phyloP scores from a whole-genome alignment of 2,329 filamentous ascomycete genomes.

The Fusarium cyanostomum region DNA sequence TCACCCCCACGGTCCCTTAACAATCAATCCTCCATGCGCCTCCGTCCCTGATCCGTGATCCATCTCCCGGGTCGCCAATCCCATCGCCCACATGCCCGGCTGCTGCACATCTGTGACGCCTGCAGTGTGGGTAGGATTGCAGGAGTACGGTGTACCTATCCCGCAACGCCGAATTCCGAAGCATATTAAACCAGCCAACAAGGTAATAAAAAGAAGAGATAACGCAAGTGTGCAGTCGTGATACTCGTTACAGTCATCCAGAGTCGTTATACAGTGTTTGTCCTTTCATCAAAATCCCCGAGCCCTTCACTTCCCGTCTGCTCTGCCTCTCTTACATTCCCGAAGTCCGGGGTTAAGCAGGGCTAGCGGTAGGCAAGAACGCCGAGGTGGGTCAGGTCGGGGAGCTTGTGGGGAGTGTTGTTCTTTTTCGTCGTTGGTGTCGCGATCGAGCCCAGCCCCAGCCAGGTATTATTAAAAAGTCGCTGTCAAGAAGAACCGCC shows the following conservation, averaged over 20 bases:
- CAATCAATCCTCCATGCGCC: slow-evolving; percentile 29
- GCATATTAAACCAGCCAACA: slow-evolving; percentile 38
- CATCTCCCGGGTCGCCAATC: slow-evolving; percentile 31
- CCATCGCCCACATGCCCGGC: slow-evolving; percentile 26
- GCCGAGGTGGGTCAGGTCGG: slow-evolving; percentile 6
- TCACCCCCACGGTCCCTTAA: slow-evolving; percentile 23
- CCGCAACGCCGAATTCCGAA: slow-evolving; percentile 44
- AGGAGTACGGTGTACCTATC: slow-evolving; percentile 5
- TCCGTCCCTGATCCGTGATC: slow-evolving; percentile 23
- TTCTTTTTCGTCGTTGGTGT: slow-evolving; percentile 22
- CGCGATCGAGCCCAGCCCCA: slow-evolving; percentile 19
- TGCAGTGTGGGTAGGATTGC: slow-evolving; percentile 8
- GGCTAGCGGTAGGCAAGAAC: neutral
- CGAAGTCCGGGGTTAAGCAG: slow-evolving; percentile 7
- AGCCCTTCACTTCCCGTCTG: slow-evolving; percentile 1
- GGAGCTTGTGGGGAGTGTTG: slow-evolving; percentile 8
- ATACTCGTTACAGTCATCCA: slow-evolving; percentile 44
- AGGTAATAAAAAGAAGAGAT: slow-evolving; percentile 34
- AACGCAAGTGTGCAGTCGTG: slow-evolving; percentile 39
- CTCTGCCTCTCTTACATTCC: slow-evolving; percentile 2
- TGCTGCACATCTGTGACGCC: slow-evolving; percentile 10
- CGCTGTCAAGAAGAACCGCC: slow-evolving; percentile 22
- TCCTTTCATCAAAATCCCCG: slow-evolving; percentile 5
- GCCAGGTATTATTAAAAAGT: slow-evolving; percentile 36
- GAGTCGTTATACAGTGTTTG: slow-evolving; percentile 41